These are phyloP conservation scores for Hsuehochloa calcarea DNA, from an alignment of 176 grass and related monocot species.

Conservation along the genomic window DNA sequence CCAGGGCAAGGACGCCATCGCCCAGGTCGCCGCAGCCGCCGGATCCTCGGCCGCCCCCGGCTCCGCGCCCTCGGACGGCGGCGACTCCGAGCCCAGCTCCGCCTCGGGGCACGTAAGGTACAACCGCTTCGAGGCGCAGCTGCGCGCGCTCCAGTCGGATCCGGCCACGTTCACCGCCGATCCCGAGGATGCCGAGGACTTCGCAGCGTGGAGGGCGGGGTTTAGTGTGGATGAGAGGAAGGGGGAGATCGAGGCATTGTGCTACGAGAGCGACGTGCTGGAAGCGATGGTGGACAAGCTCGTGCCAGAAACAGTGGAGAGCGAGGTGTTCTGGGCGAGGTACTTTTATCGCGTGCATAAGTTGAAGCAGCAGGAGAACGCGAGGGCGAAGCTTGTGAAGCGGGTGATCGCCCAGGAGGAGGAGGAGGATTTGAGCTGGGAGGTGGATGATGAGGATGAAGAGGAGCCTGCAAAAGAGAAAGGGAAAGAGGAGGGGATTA, in stretches of 20 bases:
- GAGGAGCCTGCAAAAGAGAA: constrained; percentile 36
- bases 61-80: constrained; percentile 21
- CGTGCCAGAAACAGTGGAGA: constrained; percentile 61
- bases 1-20: constrained; percentile 82
- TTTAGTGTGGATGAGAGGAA: constrained; percentile 65
- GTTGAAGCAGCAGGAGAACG: constrained; percentile 79
- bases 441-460: constrained; percentile 55
- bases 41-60: background rate
- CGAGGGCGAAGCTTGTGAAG: constrained; percentile 78
- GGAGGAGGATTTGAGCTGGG: constrained; percentile 91
- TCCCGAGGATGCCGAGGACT: constrained; percentile 77
- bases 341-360: constrained; percentile 82
- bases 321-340: constrained; percentile 69
- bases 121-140: constrained; percentile 71
- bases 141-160: constrained; percentile 76
- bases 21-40: constrained; percentile 29
- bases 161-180: constrained; percentile 64
- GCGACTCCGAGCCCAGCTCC: constrained; percentile 39
- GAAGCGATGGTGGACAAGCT: constrained; percentile 62
- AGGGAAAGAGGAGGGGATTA: constrained; percentile 12
- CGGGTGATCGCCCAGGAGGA: constrained; percentile 63
- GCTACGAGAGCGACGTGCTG: constrained; percentile 56
- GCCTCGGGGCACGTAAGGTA: constrained; percentile 47
- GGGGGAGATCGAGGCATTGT: constrained; percentile 73
- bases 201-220: constrained; percentile 54